These are phyloP conservation scores for Phlebiopsis gigantea DNA, from an alignment of 768 basidiomycete species.

Conservation along the genomic window DNA sequence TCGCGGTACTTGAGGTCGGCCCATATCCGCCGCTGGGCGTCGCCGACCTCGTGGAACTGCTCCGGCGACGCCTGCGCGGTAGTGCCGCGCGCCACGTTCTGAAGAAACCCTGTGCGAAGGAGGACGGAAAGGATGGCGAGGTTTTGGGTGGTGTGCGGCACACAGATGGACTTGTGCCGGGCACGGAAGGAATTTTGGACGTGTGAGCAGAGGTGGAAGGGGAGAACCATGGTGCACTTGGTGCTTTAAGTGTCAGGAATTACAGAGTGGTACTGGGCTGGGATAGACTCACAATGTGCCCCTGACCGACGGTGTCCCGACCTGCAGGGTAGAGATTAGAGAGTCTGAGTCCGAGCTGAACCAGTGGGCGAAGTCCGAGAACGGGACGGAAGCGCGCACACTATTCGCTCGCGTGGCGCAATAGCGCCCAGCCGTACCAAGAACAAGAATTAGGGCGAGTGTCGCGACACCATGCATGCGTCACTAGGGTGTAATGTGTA, in stretches of 20 bases:
- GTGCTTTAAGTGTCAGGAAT: not conserved
- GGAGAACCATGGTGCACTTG: constrained; percentile 42
- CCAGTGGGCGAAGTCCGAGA: not conserved
- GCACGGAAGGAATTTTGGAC: constrained; percentile 90
- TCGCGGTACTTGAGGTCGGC: constrained; percentile 91
- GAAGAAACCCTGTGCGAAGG: constrained; percentile 85
- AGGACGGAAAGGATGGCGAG: constrained; percentile 91
- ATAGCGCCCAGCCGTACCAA: too few species aligned
- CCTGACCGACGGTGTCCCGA: not conserved
- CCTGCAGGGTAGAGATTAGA: not conserved
- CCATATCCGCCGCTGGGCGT: constrained; percentile 82
- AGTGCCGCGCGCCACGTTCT: constrained; percentile 77
- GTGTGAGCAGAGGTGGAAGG: constrained; percentile 85
- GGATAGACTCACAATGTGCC: not conserved
- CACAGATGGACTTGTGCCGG: constrained; percentile 68
- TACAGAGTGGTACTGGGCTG: too few species aligned
- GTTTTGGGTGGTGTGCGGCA: constrained; percentile 84
- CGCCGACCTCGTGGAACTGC: constrained; percentile 52
- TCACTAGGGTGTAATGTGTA: too few species aligned
- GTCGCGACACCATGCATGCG: too few species aligned
- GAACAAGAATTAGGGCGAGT: too few species aligned
- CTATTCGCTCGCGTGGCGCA: not conserved
- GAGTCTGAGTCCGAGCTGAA: not conserved
- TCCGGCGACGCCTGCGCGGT: constrained; percentile 55
- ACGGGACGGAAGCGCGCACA: not conserved